Evolutionary conservation across 2,329 filamentous ascomycete species (phyloP).

Genomic region (Cytospora chrysosperma): DNA sequence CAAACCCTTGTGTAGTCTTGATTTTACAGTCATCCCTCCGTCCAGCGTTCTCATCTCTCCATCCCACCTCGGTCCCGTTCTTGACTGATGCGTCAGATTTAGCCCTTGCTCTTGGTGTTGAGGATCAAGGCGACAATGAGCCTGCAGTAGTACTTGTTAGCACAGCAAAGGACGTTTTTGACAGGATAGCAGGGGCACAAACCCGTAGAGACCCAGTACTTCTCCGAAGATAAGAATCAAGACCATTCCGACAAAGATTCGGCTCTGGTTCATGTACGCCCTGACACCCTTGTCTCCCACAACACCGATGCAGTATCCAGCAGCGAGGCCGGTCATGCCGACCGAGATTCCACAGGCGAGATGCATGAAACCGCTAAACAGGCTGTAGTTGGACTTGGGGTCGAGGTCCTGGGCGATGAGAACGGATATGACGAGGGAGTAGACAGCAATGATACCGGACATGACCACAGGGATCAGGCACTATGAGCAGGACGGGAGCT

Average conservation of each 20-base stretch:
- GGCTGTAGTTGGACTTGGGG: constrained; percentile 69
- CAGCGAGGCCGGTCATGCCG: constrained; percentile 86
- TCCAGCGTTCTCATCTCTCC: not conserved
- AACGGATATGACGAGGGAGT: constrained; percentile 94
- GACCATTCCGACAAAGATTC: constrained; percentile 98
- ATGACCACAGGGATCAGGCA: constrained; percentile 89
- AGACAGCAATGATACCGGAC: constrained; percentile 98
- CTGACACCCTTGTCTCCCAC: constrained; percentile 94
- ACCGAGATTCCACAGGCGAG: constrained; percentile 87
- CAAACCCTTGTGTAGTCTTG: constrained; percentile 13
- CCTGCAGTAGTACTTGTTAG: constrained; percentile 44
- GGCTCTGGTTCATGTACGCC: constrained; percentile 92
- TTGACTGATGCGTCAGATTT: constrained; percentile 27
- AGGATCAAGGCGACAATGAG: constrained; percentile 91
- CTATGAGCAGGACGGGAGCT: constrained; percentile 40
- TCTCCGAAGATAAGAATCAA: constrained; percentile 98
- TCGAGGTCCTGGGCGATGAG: constrained; percentile 89
- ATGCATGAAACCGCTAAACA: constrained; percentile 95
- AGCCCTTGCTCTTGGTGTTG: constrained; percentile 78
- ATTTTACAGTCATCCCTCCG: constrained; percentile 16
- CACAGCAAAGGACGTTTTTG: not conserved
- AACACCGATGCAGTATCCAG: constrained; percentile 93
- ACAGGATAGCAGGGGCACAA: constrained; percentile 37
- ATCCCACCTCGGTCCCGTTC: not conserved
- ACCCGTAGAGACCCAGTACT: constrained; percentile 96